These are phyloP conservation scores for Phytophthora europaea DNA, from an alignment of 352 stramenopile species.

Conservation along the genomic window DNA sequence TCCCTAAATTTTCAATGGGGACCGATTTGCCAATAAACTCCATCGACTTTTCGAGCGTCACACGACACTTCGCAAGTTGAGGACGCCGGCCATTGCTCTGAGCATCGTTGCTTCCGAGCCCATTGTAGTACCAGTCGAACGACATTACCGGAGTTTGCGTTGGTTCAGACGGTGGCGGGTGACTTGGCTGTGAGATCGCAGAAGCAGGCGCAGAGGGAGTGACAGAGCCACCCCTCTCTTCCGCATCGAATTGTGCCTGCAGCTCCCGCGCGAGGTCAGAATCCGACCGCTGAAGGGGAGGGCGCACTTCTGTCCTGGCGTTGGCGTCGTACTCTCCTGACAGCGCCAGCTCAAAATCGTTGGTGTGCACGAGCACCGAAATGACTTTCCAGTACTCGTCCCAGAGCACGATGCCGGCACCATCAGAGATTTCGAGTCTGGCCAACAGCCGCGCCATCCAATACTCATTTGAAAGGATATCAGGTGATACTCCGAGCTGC, in stretches of 20 bases:
- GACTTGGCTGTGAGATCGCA: constrained; percentile 2
- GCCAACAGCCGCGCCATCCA: constrained; percentile 69
- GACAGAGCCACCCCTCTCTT: constrained; percentile 32
- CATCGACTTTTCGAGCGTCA: constrained; percentile 42
- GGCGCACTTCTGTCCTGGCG: neutral
- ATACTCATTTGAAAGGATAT: constrained; percentile 69
- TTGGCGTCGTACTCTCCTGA: constrained; percentile 52
- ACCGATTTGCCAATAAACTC: constrained; percentile 81
- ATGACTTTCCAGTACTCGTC: constrained; percentile 93
- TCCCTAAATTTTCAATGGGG: constrained; percentile 54
- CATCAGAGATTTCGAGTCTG: constrained; percentile 67
- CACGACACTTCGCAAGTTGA: constrained; percentile 51
- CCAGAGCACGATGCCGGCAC: constrained; percentile 93
- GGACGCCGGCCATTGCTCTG: constrained; percentile 27
- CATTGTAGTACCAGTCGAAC: constrained; percentile 55
- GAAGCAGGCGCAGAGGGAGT: neutral
- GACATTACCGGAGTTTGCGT: constrained; percentile 9
- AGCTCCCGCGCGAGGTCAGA: constrained; percentile 77
- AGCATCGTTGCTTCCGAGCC: constrained; percentile 20
- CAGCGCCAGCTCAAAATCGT: constrained; percentile 73
- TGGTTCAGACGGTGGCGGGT: neutral
- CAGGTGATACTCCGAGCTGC: constrained; percentile 66
- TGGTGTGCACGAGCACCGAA: constrained; percentile 80
- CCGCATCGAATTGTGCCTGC: constrained; percentile 81
- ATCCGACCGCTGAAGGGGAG: constrained; percentile 59